Evolutionary conservation across 225 moss, liverwort and hornwort species (phyloP), one percentile per base, ranked within the genome.

Genomic region (Neckera pumila): DNA sequence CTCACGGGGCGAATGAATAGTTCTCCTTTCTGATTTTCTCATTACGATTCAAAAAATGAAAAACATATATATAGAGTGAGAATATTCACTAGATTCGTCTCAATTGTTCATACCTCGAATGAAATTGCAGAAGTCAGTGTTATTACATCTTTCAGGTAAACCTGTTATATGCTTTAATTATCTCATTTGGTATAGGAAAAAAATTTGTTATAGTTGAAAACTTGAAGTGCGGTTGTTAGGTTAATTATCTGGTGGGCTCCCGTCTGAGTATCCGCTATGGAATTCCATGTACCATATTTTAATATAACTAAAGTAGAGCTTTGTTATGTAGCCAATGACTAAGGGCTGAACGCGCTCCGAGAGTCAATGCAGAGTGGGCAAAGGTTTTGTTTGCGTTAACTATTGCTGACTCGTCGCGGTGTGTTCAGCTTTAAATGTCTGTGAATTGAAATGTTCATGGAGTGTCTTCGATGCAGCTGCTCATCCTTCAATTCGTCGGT

Each of bases 1-100:
- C 92, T 93, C 43, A 86, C 93, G 22, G 90, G 90, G 84, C 89
- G 92, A 45, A 86, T 93, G 89, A 92, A 90, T 70, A 87, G 87
- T 85, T 89, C 75, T 69, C 87, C 42, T 89, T 40, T 79, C 34
- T 89, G 78, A 89, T 56, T 54, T 69, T 30, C 57, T 8, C 27
- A 14, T 58, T 40, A 17, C 16, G 34, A 83, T 76, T 34, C 8
- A 33, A 62, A 85, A 45, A 45, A 45, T 45, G 8, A 45, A 8
- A 45, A 45, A 45, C 45, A 45, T 45, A 45, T 45, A n/a, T n/a
- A 45, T 45, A 45, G 9, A 45, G 45, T 45, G 8, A 7, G 45
- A 45, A 10, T 45, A 45, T 45, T 45, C 45, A 7, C 45, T 45
- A 45, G 45, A 45, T 45, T 45, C 45, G 45, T 45, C 45, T 45